Evolutionary conservation across 306 rosid genomes (phyloP), one percentile per base, ranked within the genome.

Genomic region (Rosa lucieae): DNA sequence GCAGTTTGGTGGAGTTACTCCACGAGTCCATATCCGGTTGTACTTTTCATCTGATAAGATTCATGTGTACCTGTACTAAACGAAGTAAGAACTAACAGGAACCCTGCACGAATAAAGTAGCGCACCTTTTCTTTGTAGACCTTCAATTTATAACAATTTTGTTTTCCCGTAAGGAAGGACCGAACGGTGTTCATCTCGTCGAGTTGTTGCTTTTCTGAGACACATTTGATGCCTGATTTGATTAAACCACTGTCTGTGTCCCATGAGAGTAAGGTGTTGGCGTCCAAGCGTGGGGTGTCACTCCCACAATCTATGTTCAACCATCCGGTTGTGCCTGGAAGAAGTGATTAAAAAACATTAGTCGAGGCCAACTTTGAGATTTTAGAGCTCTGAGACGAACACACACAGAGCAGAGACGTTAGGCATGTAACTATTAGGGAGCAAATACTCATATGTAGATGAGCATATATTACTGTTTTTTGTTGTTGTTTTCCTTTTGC

Each of bases 271-370:
- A 7, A 14, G 20, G 70, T 66, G 40, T 51, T 39, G 23, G 26
- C 29, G 14, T 77, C 80, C 10, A 4, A 1, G 21, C 52, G 48
- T 21, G 14, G 10, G 5, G 10, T 47, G 14, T 43, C 42, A 59
- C n/a, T 59, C 10, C 75, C 72, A 67, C 79, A 76, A 32, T 76
- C 79, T 10, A 76, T 76, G 71, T 76, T 76, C 21, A 70, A 26
- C 59, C 43, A 47, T 14, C 7, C 59, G 1, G 1, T 14, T 6
- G 75, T 47, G 10, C 49, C 42, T 47, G 21, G 1, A 6, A 14
- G 20, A 70, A 11, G n/a, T 47, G 35, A 55, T 20, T 2, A 55
- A 2, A 55, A n/a, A n/a, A 5, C 62, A 40, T 40, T 32, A 32
- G 35, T 32, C n/a, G n/a, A 32, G 37, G 37, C 37, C 37, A 32